Evolutionary conservation across 768 basidiomycete genomes (phyloP), one percentile per base, ranked within the genome.

Genomic region (Agaricus bisporus): DNA sequence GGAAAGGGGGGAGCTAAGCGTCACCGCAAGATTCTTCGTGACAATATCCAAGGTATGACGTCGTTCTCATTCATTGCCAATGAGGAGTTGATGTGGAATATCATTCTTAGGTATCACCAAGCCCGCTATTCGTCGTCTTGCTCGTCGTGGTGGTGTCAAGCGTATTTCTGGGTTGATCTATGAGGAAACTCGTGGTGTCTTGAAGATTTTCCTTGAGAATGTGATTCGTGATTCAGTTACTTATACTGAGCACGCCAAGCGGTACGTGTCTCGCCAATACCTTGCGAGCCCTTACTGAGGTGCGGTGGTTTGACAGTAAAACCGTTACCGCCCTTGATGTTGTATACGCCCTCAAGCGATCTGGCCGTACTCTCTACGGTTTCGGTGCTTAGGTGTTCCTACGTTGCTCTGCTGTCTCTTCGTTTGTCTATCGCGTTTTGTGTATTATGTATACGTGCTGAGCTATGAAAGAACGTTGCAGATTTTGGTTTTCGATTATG

Each of bases 231-330:
- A 91, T 73, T 89, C 88, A n/a, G 88, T 92, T 60, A 92, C 89
- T 61, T 92, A 91, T 76, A 92, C 91, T 58, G 91, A 93, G 72
- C 91, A 94, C 76, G 90, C 91, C 52, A 94, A 94, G 72, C 82
- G 88, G 75, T 77, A 56, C 44, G 74, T 65, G 8, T 32, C 35
- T 37, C 43, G 11, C 1, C 7, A 35, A 20, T 6, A 15, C n/a
- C 17, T 32, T 48, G 8, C 20, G n/a, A 8, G 26, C 42, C 42
- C n/a, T n/a, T 28, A 25, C 22, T 45, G 15, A 28, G 5, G 32
- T 41, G 14, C 25, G 7, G 25, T 12, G 22, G 17, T 35, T 49
- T 17, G 11, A 41, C 57, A 83, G 86, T 60, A 86, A 86, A 79
- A 89, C 87, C 35, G 89, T 92, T 56, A 93, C 90, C 37, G 88